phyloP scores from a whole-genome alignment of 73 alveolate genomes.

The Paramecium tetraurelia region DNA sequence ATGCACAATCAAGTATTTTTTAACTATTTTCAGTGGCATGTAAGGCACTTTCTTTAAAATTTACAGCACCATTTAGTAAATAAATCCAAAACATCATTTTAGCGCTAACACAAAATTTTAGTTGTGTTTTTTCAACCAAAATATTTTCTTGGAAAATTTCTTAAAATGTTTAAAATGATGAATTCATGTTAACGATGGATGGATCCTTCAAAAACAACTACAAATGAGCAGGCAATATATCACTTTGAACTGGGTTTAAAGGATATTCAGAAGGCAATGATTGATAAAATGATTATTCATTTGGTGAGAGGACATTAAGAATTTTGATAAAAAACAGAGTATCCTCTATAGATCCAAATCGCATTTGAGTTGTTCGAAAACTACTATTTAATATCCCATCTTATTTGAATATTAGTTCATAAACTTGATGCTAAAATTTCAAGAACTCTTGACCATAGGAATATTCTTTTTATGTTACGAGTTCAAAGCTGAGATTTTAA shows the following conservation, averaged over 20 bases:
- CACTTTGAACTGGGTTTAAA: neutral
- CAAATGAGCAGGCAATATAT: neutral
- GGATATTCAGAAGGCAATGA: slow-evolving; percentile 15
- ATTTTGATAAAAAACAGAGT: neutral
- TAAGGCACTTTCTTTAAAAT: neutral
- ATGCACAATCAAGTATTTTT: neutral
- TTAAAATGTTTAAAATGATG: neutral
- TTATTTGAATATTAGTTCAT: neutral
- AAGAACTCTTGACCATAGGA: neutral
- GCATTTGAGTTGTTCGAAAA: neutral
- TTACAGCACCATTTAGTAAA: neutral
- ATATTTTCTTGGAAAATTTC: neutral
- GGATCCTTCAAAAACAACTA: neutral
- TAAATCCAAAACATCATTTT: slow-evolving; percentile 21
- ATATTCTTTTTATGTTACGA: neutral
- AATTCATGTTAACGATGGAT: neutral
- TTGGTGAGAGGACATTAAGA: neutral
- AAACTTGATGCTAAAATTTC: neutral
- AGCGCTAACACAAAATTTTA: neutral
- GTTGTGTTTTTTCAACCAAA: neutral
- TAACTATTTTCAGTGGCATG: neutral
- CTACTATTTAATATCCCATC: neutral
- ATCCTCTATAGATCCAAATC: neutral
- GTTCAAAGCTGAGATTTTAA: neutral
- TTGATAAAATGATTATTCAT: neutral